Base-by-base conservation (phyloP, 2,329 filamentous ascomycete genomes). In the Aureobasidium sp. region DNA sequence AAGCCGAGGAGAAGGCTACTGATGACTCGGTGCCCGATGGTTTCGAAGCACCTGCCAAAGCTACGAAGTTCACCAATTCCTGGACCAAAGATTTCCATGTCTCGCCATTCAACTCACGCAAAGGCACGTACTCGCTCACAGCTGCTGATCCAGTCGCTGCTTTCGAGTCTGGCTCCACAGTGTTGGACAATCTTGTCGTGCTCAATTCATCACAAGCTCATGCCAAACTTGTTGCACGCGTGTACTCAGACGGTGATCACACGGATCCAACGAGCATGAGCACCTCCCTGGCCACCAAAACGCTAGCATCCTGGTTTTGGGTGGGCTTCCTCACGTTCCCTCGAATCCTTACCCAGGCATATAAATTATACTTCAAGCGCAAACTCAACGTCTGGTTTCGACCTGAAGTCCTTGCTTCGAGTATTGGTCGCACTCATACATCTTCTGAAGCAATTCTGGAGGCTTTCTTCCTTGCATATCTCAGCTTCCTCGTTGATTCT, bases 41-140 rank as follows among this genome's bases (percentile, higher is more conserved):
- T 36, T 46, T 52, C n/a, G 32, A 52, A 29, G 53, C 53, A 37
- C 50, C 36, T 64, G 29, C 52, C 34, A 67, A 68, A 46, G 59
- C 63, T 2, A 53, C 66, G 20, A 65, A 71, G 5, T 80, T 86
- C 68, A 79, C 74, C 17, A 77, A 80, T 23, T 74, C 75, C 0
- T 89, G 85, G 83, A 72, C 76, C 6, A 91, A 92, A 67, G 87
- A 89, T 66, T 89, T 91, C 66, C 88, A 90, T 69, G 86, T 90
- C 20, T 91, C 87, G 1, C 86, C 87, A 0, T 91, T 91, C 78
- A 91, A 88, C 70, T 77, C 77, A 48, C 70, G 79, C 32, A 77
- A 80, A 65, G 78, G 78, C 1, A 74, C 73, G 0, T 82, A 82
- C 67, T 74, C 76, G 1, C 69, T 81, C 8, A 74, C 75, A 62